Evolutionary conservation across 2,329 filamentous ascomycete species (phyloP), one percentile per base, ranked within the genome.

Genomic region (Ophiostoma ulmi): DNA sequence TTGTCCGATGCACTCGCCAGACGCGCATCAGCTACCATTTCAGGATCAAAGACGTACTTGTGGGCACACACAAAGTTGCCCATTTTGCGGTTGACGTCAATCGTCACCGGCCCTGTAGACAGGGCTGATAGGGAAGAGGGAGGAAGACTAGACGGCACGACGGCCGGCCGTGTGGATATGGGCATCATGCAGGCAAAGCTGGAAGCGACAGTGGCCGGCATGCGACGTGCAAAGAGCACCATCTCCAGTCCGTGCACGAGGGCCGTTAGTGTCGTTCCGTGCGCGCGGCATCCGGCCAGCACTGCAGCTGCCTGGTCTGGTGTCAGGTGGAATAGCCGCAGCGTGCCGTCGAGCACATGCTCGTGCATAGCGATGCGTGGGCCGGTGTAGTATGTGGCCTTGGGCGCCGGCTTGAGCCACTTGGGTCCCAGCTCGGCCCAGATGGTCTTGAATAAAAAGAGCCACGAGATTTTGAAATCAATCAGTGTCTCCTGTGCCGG

Each of bases 201-300:
- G 0, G 75, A 71, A 0, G 79, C 80, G 5, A 76, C 73, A 0
- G 74, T 69, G 6, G 76, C 73, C 0, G 81, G 78, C 2, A 85
- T 74, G 3, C 77, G 79, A 0, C 73, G 75, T 5, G 81, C 75
- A 5, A 86, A 75, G 1, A 83, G 82, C 8, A 77, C 76, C 5
- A 83, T 76, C 5, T 81, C 74, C 0, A 87, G 77, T 2, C 79
- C 81, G 44, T 87, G 82, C 0, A 87, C 68, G 8, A 87, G 78
- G 0, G 80, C 80, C 0, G 85, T 87, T 7, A 87, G 74, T 2
- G 84, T 85, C 17, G 80, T 78, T 2, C 76, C 75, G 65, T 83
- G 80, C 14, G 75, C 73, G 20, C 83, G 79, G 71, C 83, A 83
- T 1, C 76, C 79, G 0, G 75, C 69, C 7, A 86, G 74, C 1